Evolutionary conservation across 2,329 filamentous ascomycete species (phyloP).

Genomic region (Magnaporthiopsis incrustans): DNA sequence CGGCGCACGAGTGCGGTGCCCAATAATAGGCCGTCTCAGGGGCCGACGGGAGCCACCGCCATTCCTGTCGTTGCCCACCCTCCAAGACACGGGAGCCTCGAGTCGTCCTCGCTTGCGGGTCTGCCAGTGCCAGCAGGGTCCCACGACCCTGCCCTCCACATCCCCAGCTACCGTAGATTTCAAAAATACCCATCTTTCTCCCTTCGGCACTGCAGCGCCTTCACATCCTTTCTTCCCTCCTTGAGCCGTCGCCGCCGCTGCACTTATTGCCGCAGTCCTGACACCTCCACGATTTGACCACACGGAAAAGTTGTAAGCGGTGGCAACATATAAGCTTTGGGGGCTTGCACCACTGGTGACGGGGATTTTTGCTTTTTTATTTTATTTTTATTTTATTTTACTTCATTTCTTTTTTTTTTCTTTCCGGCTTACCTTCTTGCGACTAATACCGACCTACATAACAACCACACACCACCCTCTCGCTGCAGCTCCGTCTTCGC

Average conservation of each 20-base stretch:
- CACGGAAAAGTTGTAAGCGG: not conserved
- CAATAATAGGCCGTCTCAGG: not conserved
- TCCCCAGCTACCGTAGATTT: not conserved
- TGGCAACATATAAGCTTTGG: not conserved
- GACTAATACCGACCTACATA: not conserved
- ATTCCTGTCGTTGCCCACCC: not conserved
- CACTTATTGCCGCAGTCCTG: not conserved
- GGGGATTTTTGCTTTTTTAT: too few species aligned
- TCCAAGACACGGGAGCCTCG: not conserved
- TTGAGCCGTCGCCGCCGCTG: not conserved
- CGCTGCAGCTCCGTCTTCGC: not conserved
- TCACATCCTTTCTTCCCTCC: not conserved
- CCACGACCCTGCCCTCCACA: not conserved
- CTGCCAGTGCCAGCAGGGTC: not conserved
- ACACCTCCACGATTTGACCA: not conserved
- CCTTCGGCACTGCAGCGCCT: not conserved
- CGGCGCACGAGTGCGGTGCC: not conserved
- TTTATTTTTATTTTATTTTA: too few species aligned
- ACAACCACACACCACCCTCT: not conserved
- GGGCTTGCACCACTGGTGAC: not conserved
- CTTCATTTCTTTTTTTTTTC: too few species aligned
- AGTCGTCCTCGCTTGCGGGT: not conserved
- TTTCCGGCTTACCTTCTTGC: not conserved
- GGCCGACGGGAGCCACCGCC: not conserved
- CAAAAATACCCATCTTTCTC: not conserved